phyloP scores from a whole-genome alignment of 1,284 basidiomycete genomes.

The Ustilago vetiveriae region DNA sequence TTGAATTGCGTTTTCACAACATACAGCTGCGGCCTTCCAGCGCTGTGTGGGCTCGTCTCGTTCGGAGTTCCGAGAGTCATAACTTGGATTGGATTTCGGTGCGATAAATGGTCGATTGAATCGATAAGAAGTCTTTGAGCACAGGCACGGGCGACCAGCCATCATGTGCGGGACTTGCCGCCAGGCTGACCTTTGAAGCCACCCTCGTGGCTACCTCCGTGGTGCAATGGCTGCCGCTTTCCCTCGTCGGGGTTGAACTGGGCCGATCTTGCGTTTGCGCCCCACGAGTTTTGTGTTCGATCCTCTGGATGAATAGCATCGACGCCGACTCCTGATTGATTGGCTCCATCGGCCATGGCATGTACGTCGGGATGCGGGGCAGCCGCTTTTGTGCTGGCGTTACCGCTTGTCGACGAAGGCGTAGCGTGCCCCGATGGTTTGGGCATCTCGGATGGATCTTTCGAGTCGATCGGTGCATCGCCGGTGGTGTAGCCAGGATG shows the following conservation, averaged over 20 bases:
- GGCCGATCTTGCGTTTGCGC: constrained; percentile 35
- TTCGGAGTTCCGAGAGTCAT: no score
- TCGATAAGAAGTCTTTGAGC: no score
- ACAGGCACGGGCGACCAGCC: no score
- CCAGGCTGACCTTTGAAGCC: constrained; percentile 40
- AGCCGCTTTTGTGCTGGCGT: constrained; percentile 37
- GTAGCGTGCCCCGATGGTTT: constrained; percentile 11
- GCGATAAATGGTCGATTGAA: no score
- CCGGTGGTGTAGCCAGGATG: constrained; percentile 51
- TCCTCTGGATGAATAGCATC: constrained; percentile 50
- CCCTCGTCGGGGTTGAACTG: constrained; percentile 56
- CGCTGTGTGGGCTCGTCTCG: no score
- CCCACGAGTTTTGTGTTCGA: constrained; percentile 44
- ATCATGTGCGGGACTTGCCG: constrained; percentile 32
- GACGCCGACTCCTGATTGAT: constrained; percentile 25
- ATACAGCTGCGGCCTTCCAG: no score
- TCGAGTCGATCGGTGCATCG: constrained; percentile 45
- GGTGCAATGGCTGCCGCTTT: constrained; percentile 38
- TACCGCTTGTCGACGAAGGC: constrained; percentile 13
- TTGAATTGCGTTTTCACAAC: no score
- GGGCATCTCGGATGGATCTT: constrained; percentile 41
- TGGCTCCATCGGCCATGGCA: constrained; percentile 50
- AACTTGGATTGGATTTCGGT: no score
- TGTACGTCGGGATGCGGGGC: constrained; percentile 34
- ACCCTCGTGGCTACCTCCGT: constrained; percentile 52